Conservation (phyloP, 305 asterid genomes). For the Solanum hybrid region DNA sequence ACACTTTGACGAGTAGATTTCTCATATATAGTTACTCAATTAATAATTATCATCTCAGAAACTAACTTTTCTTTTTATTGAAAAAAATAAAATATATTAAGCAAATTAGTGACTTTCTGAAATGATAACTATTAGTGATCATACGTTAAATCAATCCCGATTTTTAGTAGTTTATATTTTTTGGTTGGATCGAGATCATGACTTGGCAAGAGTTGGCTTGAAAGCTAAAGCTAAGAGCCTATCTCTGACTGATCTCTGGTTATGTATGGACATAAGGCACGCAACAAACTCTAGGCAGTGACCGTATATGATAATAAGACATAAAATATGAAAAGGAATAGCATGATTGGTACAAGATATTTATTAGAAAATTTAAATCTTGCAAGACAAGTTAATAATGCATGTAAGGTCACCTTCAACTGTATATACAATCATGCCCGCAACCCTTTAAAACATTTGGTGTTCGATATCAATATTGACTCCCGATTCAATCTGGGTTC, state of each 20-base stretch:
- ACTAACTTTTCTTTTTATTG: too few species aligned
- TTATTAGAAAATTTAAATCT: not conserved
- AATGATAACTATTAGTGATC: not conserved
- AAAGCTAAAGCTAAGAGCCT: not conserved
- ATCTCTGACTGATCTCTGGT: not conserved
- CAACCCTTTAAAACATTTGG: not conserved
- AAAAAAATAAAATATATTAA: not conserved
- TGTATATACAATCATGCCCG: not conserved
- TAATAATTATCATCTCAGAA: too few species aligned
- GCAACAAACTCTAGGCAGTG: not conserved
- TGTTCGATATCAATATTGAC: not conserved
- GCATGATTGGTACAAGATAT: not conserved
- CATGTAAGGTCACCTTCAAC: not conserved
- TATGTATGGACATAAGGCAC: not conserved
- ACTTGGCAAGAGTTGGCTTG: not conserved
- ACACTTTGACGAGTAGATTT: not conserved
- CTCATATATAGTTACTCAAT: not conserved
- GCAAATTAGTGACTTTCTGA: not conserved
- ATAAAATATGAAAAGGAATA: not conserved
- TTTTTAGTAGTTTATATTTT: not conserved
- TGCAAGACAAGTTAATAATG: slow-evolving; percentile 4
- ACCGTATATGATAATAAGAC: not conserved
- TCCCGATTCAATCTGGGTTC: not conserved
- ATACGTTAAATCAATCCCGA: not conserved
- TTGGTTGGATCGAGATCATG: not conserved